phyloP scores from a whole-genome alignment of 345 rosid genomes.

The Syzygium aqueum region DNA sequence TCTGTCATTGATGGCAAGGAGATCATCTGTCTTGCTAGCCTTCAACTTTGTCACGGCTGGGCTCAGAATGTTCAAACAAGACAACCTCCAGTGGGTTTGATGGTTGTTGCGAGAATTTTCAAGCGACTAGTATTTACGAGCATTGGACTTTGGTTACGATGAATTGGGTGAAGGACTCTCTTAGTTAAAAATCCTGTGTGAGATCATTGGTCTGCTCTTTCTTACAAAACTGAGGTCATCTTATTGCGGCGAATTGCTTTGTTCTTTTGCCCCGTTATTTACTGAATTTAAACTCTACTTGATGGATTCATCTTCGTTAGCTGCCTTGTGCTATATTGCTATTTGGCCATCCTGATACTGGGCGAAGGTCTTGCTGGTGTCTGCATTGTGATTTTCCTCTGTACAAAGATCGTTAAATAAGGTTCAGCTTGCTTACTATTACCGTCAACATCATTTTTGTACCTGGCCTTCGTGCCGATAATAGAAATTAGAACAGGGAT shows the following conservation, averaged over 20 bases:
- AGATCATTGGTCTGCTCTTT: not conserved
- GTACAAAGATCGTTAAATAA: not conserved
- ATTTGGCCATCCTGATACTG: not conserved
- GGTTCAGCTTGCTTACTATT: not conserved
- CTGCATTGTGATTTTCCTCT: not conserved
- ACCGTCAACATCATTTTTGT: not conserved
- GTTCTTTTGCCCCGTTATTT: no score
- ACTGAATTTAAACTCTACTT: no score
- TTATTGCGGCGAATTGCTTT: no score
- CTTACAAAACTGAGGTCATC: no score
- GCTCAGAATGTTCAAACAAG: not conserved
- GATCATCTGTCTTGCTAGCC: not conserved
- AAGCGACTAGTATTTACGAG: not conserved
- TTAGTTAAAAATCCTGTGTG: not conserved
- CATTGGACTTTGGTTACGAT: not conserved
- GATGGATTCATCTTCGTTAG: not conserved
- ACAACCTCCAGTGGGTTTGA: accelerated
- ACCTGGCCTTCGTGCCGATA: not conserved
- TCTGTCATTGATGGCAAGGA: not conserved
- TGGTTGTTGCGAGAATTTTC: not conserved
- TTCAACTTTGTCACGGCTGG: not conserved
- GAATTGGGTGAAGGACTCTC: not conserved
- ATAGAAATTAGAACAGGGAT: not conserved
- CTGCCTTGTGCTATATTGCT: not conserved
- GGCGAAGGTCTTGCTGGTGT: not conserved